A percentile compares a stretch with the other conserved stretches of the same genome.
Conservation (phyloP, 805 yeast genomes). For the Candida golubevii region DNA sequence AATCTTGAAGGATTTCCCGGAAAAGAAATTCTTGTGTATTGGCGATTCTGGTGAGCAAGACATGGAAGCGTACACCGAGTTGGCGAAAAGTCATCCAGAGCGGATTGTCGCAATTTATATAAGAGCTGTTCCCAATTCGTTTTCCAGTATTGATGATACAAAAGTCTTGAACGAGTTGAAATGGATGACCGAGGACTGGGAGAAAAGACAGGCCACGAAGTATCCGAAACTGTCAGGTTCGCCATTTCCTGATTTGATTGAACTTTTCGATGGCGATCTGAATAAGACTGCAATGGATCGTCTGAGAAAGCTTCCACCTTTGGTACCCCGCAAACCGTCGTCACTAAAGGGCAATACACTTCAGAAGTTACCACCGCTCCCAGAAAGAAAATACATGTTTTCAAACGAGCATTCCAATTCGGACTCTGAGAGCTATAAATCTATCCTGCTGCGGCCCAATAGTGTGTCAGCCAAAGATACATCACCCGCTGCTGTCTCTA, state of each 20-base stretch:
- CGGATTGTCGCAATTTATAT: slow-evolving; percentile 74
- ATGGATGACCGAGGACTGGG: slow-evolving; percentile 19
- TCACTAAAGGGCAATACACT: slow-evolving; percentile 31
- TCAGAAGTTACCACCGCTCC: slow-evolving; percentile 31
- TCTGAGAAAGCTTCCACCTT: slow-evolving; percentile 30
- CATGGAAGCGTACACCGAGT: slow-evolving; percentile 79
- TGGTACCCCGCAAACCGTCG: slow-evolving; percentile 47
- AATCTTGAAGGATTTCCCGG: slow-evolving; percentile 68
- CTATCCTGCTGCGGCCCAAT: neutral
- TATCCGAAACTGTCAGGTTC: neutral
- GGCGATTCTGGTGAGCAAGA: slow-evolving; percentile 98
- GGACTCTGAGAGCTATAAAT: neutral
- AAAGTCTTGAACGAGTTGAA: slow-evolving; percentile 29
- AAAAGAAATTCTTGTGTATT: slow-evolving; percentile 71
- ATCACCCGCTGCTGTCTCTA: neutral
- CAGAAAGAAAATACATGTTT: slow-evolving; percentile 17
- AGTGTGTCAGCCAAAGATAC: neutral
- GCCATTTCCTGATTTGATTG: slow-evolving; percentile 29
- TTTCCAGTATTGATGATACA: slow-evolving; percentile 50
- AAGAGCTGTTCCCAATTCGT: slow-evolving; percentile 66
- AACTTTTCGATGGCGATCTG: slow-evolving; percentile 29
- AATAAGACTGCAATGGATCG: slow-evolving; percentile 6
- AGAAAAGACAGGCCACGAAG: slow-evolving; percentile 8
- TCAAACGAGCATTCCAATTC: slow-evolving; percentile 4
- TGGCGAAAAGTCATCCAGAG: slow-evolving; percentile 58